Evolutionary conservation across 768 basidiomycete species (phyloP).

Genomic region (Mycena epipterygia): DNA sequence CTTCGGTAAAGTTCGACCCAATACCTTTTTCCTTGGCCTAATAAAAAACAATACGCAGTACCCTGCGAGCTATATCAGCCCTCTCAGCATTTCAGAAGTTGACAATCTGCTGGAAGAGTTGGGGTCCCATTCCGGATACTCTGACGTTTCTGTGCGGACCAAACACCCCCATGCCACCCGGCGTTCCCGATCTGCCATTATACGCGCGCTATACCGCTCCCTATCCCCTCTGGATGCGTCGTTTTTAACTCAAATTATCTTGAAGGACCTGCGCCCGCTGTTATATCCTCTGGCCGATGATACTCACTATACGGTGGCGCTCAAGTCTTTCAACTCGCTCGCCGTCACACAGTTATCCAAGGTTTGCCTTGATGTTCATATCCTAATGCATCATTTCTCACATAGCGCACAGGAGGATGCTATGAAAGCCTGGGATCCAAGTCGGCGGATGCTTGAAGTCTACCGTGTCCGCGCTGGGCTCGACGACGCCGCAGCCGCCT

Average conservation of each 20-base stretch:
- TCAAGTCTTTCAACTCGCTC: slow-evolving; percentile 69
- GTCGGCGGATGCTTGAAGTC: slow-evolving; percentile 62
- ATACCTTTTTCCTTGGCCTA: neutral
- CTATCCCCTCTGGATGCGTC: slow-evolving; percentile 75
- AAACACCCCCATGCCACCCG: slow-evolving; percentile 42
- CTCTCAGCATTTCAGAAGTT: slow-evolving; percentile 62
- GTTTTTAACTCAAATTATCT: slow-evolving; percentile 87
- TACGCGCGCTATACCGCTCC: slow-evolving; percentile 70
- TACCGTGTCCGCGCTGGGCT: slow-evolving; percentile 71
- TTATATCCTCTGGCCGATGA: slow-evolving; percentile 77
- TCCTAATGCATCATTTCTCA: neutral
- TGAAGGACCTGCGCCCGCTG: slow-evolving; percentile 87
- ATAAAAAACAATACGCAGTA: too few relatives aligned
- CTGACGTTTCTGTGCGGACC: slow-evolving; percentile 60
- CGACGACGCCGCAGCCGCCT: slow-evolving; percentile 65
- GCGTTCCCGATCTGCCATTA: slow-evolving; percentile 51
- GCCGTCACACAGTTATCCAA: slow-evolving; percentile 68
- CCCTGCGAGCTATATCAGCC: slow-evolving; percentile 43
- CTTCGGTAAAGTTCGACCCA: slow-evolving; percentile 47
- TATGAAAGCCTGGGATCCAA: slow-evolving; percentile 81
- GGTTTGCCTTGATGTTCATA: slow-evolving; percentile 22
- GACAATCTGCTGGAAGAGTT: slow-evolving; percentile 82
- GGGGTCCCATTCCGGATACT: slow-evolving; percentile 75
- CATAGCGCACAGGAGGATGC: slow-evolving; percentile 58
- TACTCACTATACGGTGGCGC: slow-evolving; percentile 61